Conservation (phyloP, 2,329 filamentous ascomycete genomes). For the Aspergillus sergii region DNA sequence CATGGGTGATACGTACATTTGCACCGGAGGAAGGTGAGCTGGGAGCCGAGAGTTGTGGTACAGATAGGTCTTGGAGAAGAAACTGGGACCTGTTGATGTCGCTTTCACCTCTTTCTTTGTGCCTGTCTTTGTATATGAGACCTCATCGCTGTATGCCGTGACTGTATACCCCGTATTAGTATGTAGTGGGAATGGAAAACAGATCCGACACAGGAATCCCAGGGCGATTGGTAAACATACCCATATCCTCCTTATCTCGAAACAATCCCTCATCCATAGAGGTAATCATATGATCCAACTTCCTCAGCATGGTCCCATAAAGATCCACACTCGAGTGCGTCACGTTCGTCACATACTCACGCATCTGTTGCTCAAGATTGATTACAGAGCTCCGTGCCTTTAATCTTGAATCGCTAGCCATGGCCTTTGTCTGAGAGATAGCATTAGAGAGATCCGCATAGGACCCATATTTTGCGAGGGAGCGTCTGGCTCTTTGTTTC, state of each 20-base stretch:
- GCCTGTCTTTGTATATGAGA: background rate
- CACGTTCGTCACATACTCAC: constrained; percentile 37
- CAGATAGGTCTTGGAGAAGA: constrained; percentile 75
- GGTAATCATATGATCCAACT: constrained; percentile 70
- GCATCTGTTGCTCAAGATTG: constrained; percentile 35
- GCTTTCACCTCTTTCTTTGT: background rate
- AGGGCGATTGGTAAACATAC: constrained; percentile 15
- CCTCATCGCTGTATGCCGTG: background rate
- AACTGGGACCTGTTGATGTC: constrained; percentile 44
- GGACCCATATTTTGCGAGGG: constrained; percentile 8
- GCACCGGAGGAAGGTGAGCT: constrained; percentile 65
- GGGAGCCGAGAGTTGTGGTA: constrained; percentile 79
- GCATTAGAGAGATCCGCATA: constrained; percentile 6
- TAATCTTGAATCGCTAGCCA: constrained; percentile 21
- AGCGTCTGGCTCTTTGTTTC: background rate
- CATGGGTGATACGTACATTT: constrained; percentile 56
- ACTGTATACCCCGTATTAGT: background rate
- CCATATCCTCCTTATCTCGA: constrained; percentile 46
- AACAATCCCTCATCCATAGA: constrained; percentile 68
- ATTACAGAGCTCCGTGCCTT: constrained; percentile 8
- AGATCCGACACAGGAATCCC: no score
- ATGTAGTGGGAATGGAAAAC: background rate
- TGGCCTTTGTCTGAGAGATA: constrained; percentile 21
- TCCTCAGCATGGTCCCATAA: constrained; percentile 63
- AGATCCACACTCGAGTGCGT: constrained; percentile 21